These are phyloP conservation scores for Tolypocladium album DNA, from an alignment of 2,329 filamentous ascomycete species.

Conservation along the genomic window DNA sequence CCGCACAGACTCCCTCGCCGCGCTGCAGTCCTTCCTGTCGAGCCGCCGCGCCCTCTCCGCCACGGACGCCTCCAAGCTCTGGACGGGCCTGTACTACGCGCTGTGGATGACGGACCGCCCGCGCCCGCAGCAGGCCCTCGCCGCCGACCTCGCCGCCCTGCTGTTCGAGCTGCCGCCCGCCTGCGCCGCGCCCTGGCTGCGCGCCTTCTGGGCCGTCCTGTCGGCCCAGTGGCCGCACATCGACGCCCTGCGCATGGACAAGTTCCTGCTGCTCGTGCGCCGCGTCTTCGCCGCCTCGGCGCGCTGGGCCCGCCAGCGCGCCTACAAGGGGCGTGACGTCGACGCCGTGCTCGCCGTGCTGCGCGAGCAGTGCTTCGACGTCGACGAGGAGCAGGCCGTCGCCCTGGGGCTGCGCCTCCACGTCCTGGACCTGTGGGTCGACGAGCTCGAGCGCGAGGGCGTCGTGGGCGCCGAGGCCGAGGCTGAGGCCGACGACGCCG, in stretches of 20 bases:
- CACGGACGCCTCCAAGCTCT: constrained; percentile 74
- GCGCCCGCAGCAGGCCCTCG: constrained; percentile 75
- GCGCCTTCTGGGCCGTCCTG: constrained; percentile 63
- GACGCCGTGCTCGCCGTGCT: constrained; percentile 17
- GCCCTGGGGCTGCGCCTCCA: constrained; percentile 82
- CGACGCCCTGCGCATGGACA: constrained; percentile 75
- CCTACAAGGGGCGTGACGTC: constrained; percentile 18
- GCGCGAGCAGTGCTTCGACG: constrained; percentile 20
- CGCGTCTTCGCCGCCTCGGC: constrained; percentile 68
- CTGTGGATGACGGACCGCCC: constrained; percentile 92
- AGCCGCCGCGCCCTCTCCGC: constrained; percentile 48
- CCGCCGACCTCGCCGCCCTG: constrained; percentile 64
- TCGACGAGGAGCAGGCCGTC: constrained; percentile 38
- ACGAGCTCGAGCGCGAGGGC: constrained; percentile 70
- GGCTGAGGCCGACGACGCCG: constrained; percentile 15
- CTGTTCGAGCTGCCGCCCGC: constrained; percentile 40
- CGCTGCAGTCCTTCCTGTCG: constrained; percentile 68
- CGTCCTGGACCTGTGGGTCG: constrained; percentile 81
- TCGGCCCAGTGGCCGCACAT: constrained; percentile 61
- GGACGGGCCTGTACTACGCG: constrained; percentile 90
- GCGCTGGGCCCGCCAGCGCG: constrained; percentile 25
- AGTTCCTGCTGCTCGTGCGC: constrained; percentile 79
- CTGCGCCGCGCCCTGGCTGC: constrained; percentile 37
- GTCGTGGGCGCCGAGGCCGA: constrained; percentile 27
- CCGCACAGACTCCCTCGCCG: constrained; percentile 66